A percentile compares a stretch with the other conserved stretches of the same genome.
phyloP scores from a whole-genome alignment of 257 asterid genomes.

The Lavandula angustifolia region DNA sequence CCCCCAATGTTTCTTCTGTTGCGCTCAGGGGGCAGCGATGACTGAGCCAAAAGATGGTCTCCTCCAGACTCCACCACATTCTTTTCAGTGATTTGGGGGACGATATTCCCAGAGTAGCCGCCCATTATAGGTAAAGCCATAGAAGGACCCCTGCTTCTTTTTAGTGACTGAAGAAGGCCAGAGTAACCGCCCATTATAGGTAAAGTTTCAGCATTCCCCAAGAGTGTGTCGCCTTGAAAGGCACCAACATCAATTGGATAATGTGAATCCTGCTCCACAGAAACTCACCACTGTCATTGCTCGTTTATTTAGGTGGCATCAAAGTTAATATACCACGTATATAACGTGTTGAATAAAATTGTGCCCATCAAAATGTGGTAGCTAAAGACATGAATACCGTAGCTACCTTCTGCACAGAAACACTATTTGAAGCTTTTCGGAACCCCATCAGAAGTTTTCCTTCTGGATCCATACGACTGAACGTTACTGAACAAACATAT shows the following conservation, averaged over 20 bases:
- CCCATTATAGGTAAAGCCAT: too few relatives aligned
- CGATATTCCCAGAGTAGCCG: slow-evolving; percentile 43
- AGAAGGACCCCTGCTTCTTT: slow-evolving; percentile 58
- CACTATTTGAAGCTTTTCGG: slow-evolving; percentile 71
- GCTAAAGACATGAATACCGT: slow-evolving; percentile 11
- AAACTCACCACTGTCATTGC: slow-evolving; percentile 22
- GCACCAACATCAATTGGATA: slow-evolving; percentile 47
- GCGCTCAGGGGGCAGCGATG: slow-evolving; percentile 60
- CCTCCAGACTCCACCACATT: slow-evolving; percentile 44
- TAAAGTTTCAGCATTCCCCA: slow-evolving; percentile 61
- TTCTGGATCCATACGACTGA: slow-evolving; percentile 98
- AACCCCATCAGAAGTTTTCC: slow-evolving; percentile 96
- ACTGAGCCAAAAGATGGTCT: slow-evolving; percentile 47
- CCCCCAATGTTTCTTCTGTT: slow-evolving; percentile 85
- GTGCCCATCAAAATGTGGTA: background rate
- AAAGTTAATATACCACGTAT: slow-evolving; percentile 10
- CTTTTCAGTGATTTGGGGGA: slow-evolving; percentile 47
- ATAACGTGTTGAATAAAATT: background rate
- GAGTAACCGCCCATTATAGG: slow-evolving; percentile 62
- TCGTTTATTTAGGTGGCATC: slow-evolving; percentile 7
- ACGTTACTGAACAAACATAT: slow-evolving; percentile 65
- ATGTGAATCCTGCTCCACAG: slow-evolving; percentile 59
- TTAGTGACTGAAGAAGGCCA: slow-evolving; percentile 67
- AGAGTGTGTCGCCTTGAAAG: slow-evolving; percentile 61
- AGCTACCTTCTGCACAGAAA: slow-evolving; percentile 56